A percentile compares a stretch with the other conserved stretches of the same genome.
Conservation (phyloP, 73 alveolate genomes). For the Paramecium caudatum region DNA sequence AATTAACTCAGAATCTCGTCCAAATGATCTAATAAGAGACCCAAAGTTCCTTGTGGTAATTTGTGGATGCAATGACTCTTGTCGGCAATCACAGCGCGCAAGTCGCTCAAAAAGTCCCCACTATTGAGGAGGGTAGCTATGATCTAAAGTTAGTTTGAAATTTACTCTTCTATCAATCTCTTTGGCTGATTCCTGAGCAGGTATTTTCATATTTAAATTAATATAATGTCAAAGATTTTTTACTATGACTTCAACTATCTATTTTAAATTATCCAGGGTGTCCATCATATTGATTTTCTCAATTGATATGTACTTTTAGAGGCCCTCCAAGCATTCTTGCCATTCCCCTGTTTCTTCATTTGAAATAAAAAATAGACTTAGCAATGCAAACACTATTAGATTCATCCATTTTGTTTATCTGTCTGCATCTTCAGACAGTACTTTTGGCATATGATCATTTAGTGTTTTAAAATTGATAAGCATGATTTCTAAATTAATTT, state of each 20-base stretch:
- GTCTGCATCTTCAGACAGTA: slow-evolving; percentile 2
- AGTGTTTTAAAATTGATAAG: slow-evolving; percentile 34
- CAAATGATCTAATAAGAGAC: not conserved
- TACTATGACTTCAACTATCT: slow-evolving; percentile 56
- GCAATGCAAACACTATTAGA: not conserved
- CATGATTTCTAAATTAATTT: not conserved
- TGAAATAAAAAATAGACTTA: slow-evolving; percentile 32
- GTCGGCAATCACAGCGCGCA: not conserved
- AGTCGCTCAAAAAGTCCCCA: not conserved
- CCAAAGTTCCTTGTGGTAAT: slow-evolving; percentile 27
- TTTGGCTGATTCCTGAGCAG: slow-evolving; percentile 17
- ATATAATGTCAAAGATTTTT: slow-evolving; percentile 59
- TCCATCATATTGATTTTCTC: slow-evolving; percentile 21
- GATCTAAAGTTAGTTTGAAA: slow-evolving; percentile 4
- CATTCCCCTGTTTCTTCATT: slow-evolving; percentile 21
- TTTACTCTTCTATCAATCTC: slow-evolving; percentile 24
- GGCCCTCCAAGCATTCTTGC: slow-evolving; percentile 25
- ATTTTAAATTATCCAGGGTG: slow-evolving; percentile 52
- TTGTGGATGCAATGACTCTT: slow-evolving; percentile 28
- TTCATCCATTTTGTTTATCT: slow-evolving; percentile 47
- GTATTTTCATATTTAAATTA: slow-evolving; percentile 63
- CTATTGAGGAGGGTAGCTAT: not conserved
- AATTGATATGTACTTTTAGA: not conserved
- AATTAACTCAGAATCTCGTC: not conserved
- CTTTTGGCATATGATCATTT: slow-evolving; percentile 38